Base-by-base conservation (phyloP, 768 basidiomycete species). In the Lentinula detonsa region DNA sequence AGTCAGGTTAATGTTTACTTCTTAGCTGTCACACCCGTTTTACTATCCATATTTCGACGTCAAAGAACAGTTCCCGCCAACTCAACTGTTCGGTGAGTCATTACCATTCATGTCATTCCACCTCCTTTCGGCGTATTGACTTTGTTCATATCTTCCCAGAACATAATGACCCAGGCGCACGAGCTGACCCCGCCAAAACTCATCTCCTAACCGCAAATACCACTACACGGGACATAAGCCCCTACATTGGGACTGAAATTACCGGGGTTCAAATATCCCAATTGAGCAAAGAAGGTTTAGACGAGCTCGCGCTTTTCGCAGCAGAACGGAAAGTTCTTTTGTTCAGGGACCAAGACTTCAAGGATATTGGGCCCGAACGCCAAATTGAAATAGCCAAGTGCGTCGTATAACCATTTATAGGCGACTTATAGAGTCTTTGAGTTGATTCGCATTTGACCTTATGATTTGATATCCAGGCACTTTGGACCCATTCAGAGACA, bases 301-400 rank as follows among this genome's bases (percentile, higher is more conserved):
- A 84, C 63, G 82, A 83, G 64, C 76, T 83, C 34, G 82, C 81
- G 4, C 73, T 84, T 5, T 76, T 73, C 61, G 73, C 80, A 40
- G 84, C 81, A 1, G 78, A 85, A 69, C 68, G 82, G 48, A 84
- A 82, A 68, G 75, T 84, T 37, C 67, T 85, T 9, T 53, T 84
- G 5, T 83, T 85, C 76, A 78, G 84, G 18, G 78, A 85, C 69
- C 85, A 85, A 64, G 80, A 85, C 68, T 84, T 85, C 72, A 85
- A 83, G 71, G 82, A 84, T 62, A 62, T 84, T n/a, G 71, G 72
- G 1, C 74, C 80, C 7, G 81, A 84, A 45, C 69, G 74, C 59
- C 83, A 84, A 63, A 79, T 84, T 61, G 82, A 79, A 65, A 76
- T 83, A 39, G 78, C 80, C 7, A 75, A 70, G 79, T 78, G 31